A percentile compares a stretch with the other conserved stretches of the same genome.
Conservation (phyloP, 257 asterid genomes). For the Thymus mandschuricus region DNA sequence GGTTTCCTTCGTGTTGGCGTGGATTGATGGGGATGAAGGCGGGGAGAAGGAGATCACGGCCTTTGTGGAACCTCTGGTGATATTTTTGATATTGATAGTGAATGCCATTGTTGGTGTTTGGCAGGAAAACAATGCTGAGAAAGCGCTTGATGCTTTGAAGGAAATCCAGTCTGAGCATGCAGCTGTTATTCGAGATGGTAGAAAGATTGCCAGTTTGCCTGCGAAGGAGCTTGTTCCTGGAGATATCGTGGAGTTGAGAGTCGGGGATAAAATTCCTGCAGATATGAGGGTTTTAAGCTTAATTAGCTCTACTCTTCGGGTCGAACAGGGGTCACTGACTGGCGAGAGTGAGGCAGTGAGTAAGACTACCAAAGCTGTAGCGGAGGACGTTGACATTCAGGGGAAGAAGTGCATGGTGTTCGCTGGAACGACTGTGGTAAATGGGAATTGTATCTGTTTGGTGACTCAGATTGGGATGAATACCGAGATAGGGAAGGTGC, state of each 20-base stretch:
- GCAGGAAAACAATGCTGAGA: slow-evolving; percentile 99
- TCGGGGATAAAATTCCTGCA: slow-evolving; percentile 97
- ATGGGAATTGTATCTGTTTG: slow-evolving; percentile 85
- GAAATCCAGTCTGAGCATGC: slow-evolving; percentile 98
- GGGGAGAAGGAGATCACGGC: slow-evolving; percentile 98
- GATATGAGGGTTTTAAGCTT: slow-evolving; percentile 93
- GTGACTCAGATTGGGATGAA: slow-evolving; percentile 91
- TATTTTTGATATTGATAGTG: slow-evolving; percentile 90
- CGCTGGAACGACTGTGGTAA: slow-evolving; percentile 98
- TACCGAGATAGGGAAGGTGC: slow-evolving; percentile 95
- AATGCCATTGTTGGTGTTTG: slow-evolving; percentile 97
- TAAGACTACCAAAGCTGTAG: slow-evolving; percentile 81
- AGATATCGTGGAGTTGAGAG: slow-evolving; percentile 93
- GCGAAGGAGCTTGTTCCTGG: slow-evolving; percentile 98
- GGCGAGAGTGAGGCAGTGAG: slow-evolving; percentile 99
- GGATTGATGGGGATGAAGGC: slow-evolving; percentile 94
- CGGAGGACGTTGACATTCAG: slow-evolving; percentile 91
- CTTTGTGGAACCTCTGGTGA: slow-evolving; percentile 94
- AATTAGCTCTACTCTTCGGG: slow-evolving; percentile 88
- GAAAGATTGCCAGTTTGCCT: slow-evolving; percentile 59
- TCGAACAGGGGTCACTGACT: slow-evolving; percentile 95
- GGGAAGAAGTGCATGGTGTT: slow-evolving; percentile 97
- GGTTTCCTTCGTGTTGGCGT: slow-evolving; percentile 89
- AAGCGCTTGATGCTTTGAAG: slow-evolving; percentile 95
- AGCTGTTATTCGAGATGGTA: slow-evolving; percentile 77